These are phyloP conservation scores for Ambrosia trifida DNA, from an alignment of 129 eudicot species.

Conservation along the genomic window DNA sequence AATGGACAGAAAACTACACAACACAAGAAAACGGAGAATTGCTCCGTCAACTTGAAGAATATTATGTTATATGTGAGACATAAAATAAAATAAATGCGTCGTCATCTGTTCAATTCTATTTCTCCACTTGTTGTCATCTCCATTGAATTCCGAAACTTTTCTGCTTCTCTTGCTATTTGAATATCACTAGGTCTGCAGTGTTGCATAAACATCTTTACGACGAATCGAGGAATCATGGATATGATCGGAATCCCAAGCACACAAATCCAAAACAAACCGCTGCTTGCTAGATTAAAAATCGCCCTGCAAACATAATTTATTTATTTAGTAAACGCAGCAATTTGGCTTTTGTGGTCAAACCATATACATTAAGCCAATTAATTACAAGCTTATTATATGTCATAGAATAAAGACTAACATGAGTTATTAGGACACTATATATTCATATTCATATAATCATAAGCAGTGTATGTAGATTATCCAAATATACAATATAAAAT, in stretches of 20 bases:
- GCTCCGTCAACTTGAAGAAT: constrained; percentile 1
- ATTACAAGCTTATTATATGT: neutral
- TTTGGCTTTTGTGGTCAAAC: neutral
- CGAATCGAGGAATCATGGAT: constrained; percentile 72
- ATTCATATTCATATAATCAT: too few species aligned
- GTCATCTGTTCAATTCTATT: constrained; percentile 71
- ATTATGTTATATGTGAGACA: neutral
- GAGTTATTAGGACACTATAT: too few species aligned
- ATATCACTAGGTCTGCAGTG: constrained; percentile 65
- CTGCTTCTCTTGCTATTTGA: constrained; percentile 88
- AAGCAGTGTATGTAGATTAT: too few species aligned
- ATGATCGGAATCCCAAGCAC: constrained; percentile 58
- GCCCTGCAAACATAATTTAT: constrained; percentile 62
- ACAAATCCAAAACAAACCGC: constrained; percentile 66
- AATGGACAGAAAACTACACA: constrained; percentile 4
- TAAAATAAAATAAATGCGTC: constrained; percentile 20
- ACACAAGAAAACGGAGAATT: constrained; percentile 5
- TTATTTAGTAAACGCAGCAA: neutral
- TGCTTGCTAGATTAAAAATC: constrained; percentile 56
- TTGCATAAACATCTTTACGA: constrained; percentile 53
- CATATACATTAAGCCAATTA: too few species aligned
- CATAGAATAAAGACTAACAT: too few species aligned
- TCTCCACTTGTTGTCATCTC: constrained; percentile 41
- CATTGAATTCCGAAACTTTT: constrained; percentile 53
- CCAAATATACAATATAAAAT: neutral